Conservation (phyloP, 352 stramenopile species). For the Phytopythium mirpurense region DNA sequence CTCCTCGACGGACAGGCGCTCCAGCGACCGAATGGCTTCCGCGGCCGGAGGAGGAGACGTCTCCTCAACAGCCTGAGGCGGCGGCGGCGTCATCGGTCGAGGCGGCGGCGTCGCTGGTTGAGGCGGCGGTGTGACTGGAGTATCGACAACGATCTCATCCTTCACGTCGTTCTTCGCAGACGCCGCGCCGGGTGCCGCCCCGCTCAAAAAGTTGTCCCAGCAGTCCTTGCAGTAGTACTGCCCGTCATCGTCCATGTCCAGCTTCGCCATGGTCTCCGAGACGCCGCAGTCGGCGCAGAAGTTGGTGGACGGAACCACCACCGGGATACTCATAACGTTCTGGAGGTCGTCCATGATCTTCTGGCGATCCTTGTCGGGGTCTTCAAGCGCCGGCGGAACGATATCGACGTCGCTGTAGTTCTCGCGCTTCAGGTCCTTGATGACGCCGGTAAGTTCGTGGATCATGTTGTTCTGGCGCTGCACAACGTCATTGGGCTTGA, state of each 20-base stretch:
- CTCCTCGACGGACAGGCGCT: slow-evolving; percentile 35
- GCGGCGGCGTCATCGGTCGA: slow-evolving; percentile 7
- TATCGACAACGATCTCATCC: background rate
- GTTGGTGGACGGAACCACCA: slow-evolving; percentile 69
- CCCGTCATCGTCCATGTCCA: slow-evolving; percentile 77
- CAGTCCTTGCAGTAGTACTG: slow-evolving; percentile 88
- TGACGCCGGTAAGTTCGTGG: slow-evolving; percentile 60
- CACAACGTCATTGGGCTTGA: slow-evolving; percentile 75
- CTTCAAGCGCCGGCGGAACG: slow-evolving; percentile 47
- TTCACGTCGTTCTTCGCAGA: slow-evolving; percentile 1
- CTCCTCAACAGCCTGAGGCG: slow-evolving; percentile 15
- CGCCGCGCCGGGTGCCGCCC: slow-evolving; percentile 11
- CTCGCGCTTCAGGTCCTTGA: slow-evolving; percentile 73
- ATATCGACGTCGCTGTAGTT: slow-evolving; percentile 71
- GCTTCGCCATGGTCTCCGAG: slow-evolving; percentile 68
- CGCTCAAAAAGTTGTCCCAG: slow-evolving; percentile 81
- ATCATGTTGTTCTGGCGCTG: slow-evolving; percentile 81
- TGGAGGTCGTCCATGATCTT: slow-evolving; percentile 74
- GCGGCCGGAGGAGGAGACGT: slow-evolving; percentile 17
- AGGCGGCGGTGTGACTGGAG: slow-evolving; percentile 7
- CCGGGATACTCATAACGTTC: slow-evolving; percentile 75
- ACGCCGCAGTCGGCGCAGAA: slow-evolving; percentile 77
- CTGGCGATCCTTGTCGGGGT: slow-evolving; percentile 54
- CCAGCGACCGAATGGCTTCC: slow-evolving; percentile 26
- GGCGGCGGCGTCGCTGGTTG: slow-evolving; percentile 14